Percentiles rank a stretch among this genome's conserved stretches.
Conservation (phyloP, 1,284 basidiomycete species). For the Microstroma glucosiphilum region DNA sequence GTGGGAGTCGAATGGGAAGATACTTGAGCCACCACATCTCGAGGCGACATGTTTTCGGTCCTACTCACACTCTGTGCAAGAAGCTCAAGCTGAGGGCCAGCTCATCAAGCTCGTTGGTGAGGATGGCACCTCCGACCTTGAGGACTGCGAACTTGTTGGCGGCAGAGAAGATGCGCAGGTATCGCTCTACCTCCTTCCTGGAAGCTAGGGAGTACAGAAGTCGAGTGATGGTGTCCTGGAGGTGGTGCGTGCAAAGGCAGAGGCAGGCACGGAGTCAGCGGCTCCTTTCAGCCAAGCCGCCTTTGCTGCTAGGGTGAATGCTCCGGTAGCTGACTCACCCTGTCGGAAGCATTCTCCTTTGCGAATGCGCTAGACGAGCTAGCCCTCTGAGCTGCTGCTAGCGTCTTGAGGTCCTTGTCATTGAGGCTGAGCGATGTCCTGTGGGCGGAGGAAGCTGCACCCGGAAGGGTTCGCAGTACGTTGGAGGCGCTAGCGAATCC, state of each 20-base stretch:
- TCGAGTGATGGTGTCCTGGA: slow-evolving; percentile 46
- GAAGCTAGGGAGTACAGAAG: slow-evolving; percentile 50
- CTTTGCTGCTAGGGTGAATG: background rate
- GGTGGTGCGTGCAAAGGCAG: background rate
- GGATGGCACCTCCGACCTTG: slow-evolving; percentile 50
- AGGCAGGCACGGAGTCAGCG: background rate
- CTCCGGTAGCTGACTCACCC: slow-evolving; percentile 10
- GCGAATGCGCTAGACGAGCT: slow-evolving; percentile 27
- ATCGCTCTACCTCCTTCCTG: slow-evolving; percentile 49
- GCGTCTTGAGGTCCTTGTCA: slow-evolving; percentile 1
- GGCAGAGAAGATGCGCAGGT: slow-evolving; percentile 49
- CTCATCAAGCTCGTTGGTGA: slow-evolving; percentile 50
- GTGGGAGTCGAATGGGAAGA: background rate
- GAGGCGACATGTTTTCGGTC: background rate
- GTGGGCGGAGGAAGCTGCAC: background rate
- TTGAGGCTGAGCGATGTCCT: background rate
- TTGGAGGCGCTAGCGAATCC: too few species aligned
- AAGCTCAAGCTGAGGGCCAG: slow-evolving; percentile 48
- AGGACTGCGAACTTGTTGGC: slow-evolving; percentile 51
- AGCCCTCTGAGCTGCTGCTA: slow-evolving; percentile 1
- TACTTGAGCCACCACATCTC: too few species aligned
- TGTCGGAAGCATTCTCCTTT: slow-evolving; percentile 33
- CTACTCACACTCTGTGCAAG: slow-evolving; percentile 43
- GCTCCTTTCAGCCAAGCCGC: too few species aligned
- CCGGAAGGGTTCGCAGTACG: too few species aligned